Conservation (phyloP, 164 flowering plant genomes). For the Magnolia sinica region DNA sequence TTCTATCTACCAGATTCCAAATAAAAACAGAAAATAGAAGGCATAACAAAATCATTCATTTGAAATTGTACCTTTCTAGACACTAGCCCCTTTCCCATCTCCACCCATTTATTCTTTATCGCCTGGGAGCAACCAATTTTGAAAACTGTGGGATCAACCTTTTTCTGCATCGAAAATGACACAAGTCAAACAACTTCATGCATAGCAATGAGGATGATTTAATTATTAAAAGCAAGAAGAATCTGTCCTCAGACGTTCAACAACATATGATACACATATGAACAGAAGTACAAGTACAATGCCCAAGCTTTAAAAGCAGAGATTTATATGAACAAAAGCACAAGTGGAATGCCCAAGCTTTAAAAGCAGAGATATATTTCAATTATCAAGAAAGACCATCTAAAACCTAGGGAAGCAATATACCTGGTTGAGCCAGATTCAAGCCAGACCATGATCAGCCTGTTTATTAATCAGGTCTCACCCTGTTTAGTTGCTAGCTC, state of each 20-base stretch:
- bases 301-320: not conserved
- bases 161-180: conserved; percentile 53
- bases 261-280: not conserved
- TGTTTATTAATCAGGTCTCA: too few species aligned
- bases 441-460: too few species aligned
- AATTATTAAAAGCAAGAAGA: not conserved
- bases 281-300: too few species aligned
- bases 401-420: too few species aligned
- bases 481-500: too few species aligned
- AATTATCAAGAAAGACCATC: too few species aligned
- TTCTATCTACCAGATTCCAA: not conserved
- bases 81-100: conserved; percentile 58
- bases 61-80: conserved; percentile 58
- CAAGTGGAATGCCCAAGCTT: not conserved
- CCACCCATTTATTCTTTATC: conserved; percentile 85
- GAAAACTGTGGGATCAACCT: conserved; percentile 46
- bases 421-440: too few species aligned
- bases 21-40: not conserved
- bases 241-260: not conserved
- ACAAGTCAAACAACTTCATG: not conserved
- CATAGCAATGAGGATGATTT: not conserved
- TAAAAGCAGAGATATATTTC: not conserved
- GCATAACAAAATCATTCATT: not conserved
- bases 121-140: conserved; percentile 72
- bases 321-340: not conserved